Base-by-base conservation (phyloP, 2,329 filamentous ascomycete genomes). In the Aspergillus quadrilineatus region DNA sequence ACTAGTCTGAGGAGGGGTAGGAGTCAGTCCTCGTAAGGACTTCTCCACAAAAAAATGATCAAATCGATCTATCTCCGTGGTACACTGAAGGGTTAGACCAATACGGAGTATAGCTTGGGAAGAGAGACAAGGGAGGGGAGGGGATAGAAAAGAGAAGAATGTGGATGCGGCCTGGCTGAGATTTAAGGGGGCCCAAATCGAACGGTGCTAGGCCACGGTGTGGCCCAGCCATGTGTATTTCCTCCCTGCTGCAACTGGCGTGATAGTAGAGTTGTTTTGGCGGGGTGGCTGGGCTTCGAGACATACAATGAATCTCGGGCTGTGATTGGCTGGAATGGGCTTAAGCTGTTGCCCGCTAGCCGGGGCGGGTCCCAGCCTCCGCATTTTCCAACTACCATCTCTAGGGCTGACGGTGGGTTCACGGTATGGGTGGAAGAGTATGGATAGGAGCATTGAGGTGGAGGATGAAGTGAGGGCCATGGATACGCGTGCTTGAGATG, bases 261-360 rank as follows among this genome's bases (percentile, higher is more conserved):
- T 15, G 37, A 22, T 22, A 22, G 22, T 3, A 22, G 22, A 22
- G 32, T 47, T 54, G 43, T 49, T 47, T 37, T 49, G 44, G 44
- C 44, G 45, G 52, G 55, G 50, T 58, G 56, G 56, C 52, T 58
- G 56, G 57, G 57, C 37, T 28, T 45, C 32, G 43, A 37, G 47
- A 17, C 45, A 28, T 43, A 47, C 45, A n/a, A 15, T 26, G 36
- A 6, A 15, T 8, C 12, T 12, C 10, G 14, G 17, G 7, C 17
- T 22, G 3, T 53, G 47, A 61, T 61, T 61, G 59, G 47, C 5
- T 17, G 54, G 56, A 59, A 34, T 8, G 15, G n/a, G 54, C 50
- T 61, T 61, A 61, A 59, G 54, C 45, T 59, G 59, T 42, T 22
- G 39, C 3, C 6, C 39, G 34, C 34, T 37, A 37, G n/a, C 10